These are phyloP conservation scores for Aristolochia fimbriata DNA, from an alignment of 164 flowering plant genomes.

Conservation along the genomic window DNA sequence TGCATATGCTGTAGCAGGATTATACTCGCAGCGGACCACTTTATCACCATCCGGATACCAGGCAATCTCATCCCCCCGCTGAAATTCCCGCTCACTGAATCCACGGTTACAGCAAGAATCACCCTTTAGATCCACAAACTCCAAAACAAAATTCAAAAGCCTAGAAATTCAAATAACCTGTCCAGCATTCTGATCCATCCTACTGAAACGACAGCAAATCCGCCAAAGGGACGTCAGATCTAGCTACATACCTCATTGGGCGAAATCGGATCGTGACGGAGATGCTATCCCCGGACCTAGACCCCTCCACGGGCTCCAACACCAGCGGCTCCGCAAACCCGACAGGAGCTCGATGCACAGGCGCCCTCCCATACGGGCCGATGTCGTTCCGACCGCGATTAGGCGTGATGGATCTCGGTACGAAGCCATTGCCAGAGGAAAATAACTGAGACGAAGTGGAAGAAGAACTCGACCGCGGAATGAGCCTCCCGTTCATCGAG, in stretches of 20 bases:
- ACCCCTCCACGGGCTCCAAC: slow-evolving; percentile 40
- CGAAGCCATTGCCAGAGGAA: slow-evolving; percentile 28
- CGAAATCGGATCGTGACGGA: slow-evolving; percentile 88
- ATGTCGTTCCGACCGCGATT: slow-evolving; percentile 36
- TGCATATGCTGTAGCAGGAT: slow-evolving; percentile 84
- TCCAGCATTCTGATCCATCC: neutral
- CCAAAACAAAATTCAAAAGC: neutral
- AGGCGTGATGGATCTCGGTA: slow-evolving; percentile 59
- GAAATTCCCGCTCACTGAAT: slow-evolving; percentile 79
- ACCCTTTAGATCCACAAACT: slow-evolving; percentile 10
- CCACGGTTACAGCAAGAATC: slow-evolving; percentile 4
- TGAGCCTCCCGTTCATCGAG: slow-evolving; percentile 43
- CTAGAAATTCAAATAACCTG: neutral
- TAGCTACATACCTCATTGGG: slow-evolving; percentile 66
- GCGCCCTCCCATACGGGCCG: slow-evolving; percentile 14
- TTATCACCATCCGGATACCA: slow-evolving; percentile 97
- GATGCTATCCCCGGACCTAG: slow-evolving; percentile 65
- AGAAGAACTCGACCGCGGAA: slow-evolving; percentile 65
- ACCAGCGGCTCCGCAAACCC: slow-evolving; percentile 42
- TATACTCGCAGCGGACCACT: slow-evolving; percentile 73
- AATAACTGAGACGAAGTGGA: slow-evolving; percentile 42
- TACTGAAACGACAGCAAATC: slow-evolving; percentile 29
- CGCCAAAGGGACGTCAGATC: slow-evolving; percentile 32
- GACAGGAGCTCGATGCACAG: slow-evolving; percentile 14
- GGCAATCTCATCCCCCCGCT: slow-evolving; percentile 85